These are phyloP conservation scores for Teratosphaeria destructans DNA, from an alignment of 2,329 filamentous ascomycete genomes.

Conservation along the genomic window DNA sequence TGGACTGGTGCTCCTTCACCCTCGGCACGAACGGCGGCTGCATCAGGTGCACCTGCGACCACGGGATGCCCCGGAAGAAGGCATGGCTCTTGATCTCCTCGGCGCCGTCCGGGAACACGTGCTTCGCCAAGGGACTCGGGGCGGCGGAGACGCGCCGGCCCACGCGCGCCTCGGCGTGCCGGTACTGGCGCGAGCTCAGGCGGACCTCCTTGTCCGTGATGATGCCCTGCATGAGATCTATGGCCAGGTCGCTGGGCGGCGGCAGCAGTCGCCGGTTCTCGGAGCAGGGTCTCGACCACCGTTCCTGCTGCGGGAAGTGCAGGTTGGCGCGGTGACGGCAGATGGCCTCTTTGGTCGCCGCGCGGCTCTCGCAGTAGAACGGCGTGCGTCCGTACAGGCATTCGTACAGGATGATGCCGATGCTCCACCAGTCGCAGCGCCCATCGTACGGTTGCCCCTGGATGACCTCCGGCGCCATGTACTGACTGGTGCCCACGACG, in stretches of 20 bases:
- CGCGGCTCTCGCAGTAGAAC: conserved; percentile 71
- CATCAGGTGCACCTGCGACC: conserved; percentile 62
- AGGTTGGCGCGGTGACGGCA: conserved; percentile 62
- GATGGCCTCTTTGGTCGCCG: conserved; percentile 79
- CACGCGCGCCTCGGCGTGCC: conserved; percentile 47
- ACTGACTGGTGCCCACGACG: conserved; percentile 90
- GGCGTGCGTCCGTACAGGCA: conserved; percentile 88
- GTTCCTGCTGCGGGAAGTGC: conserved; percentile 52
- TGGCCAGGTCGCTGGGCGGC: conserved; percentile 57
- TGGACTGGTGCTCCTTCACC: conserved; percentile 41
- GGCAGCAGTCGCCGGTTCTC: conserved; percentile 25
- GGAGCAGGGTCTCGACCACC: conserved; percentile 44
- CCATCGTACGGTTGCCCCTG: conserved; percentile 75
- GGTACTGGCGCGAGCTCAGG: conserved; percentile 67
- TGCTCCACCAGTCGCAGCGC: conserved; percentile 93
- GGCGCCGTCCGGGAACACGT: conserved; percentile 74
- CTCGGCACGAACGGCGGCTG: conserved; percentile 71
- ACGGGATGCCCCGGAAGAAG: conserved; percentile 73
- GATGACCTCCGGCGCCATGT: conserved; percentile 95
- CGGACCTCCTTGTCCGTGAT: conserved; percentile 64
- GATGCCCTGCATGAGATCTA: conserved; percentile 64
- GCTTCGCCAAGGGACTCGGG: conserved; percentile 21
- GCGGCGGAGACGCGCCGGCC: conserved; percentile 32
- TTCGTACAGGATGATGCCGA: conserved; percentile 89
- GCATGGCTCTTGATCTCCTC: conserved; percentile 81